Conservation (phyloP, 2,329 filamentous ascomycete genomes). For the Anisogramma anomala region DNA sequence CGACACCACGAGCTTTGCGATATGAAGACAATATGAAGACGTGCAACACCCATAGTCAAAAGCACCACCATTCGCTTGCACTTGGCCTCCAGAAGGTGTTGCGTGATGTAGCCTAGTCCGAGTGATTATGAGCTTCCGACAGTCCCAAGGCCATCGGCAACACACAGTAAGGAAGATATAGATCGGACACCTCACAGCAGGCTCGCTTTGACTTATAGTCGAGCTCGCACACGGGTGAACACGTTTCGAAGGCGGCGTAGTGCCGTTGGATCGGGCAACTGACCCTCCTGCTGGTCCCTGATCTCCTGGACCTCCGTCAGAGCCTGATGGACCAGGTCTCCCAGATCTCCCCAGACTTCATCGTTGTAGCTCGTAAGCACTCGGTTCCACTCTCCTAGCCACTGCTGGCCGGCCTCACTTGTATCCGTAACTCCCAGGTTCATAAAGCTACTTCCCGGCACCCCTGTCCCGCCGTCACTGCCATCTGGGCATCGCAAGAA, state of each 20-base stretch:
- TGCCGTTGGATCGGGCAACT: slow-evolving; percentile 22
- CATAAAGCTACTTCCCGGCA: slow-evolving; percentile 17
- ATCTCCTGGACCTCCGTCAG: slow-evolving; percentile 40
- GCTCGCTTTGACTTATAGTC: slow-evolving; percentile 4
- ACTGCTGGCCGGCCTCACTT: slow-evolving; percentile 30
- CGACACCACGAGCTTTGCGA: too few relatives aligned
- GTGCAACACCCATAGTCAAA: too few relatives aligned
- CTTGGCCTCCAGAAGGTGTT: too few relatives aligned
- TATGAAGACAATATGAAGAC: too few relatives aligned
- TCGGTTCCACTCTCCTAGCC: slow-evolving; percentile 44
- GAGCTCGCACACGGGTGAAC: slow-evolving; percentile 28
- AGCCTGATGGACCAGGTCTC: slow-evolving; percentile 44
- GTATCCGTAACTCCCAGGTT: slow-evolving; percentile 30
- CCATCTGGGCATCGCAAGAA: slow-evolving; percentile 23
- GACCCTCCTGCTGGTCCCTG: slow-evolving; percentile 18
- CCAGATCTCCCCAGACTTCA: slow-evolving; percentile 57
- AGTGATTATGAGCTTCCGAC: too few relatives aligned
- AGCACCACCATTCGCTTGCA: too few relatives aligned
- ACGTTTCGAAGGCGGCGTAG: slow-evolving; percentile 29
- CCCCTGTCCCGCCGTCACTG: slow-evolving; percentile 11
- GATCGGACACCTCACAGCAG: background rate
- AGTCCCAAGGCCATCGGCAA: too few relatives aligned
- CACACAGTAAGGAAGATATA: too few relatives aligned
- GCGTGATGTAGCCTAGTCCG: too few relatives aligned
- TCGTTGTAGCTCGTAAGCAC: slow-evolving; percentile 48